Percentiles rank a stretch among this genome's conserved stretches.
Evolutionary conservation across 495 filamentous ascomycete genomes (phyloP).

Genomic region (Talaromyces thailandensis): DNA sequence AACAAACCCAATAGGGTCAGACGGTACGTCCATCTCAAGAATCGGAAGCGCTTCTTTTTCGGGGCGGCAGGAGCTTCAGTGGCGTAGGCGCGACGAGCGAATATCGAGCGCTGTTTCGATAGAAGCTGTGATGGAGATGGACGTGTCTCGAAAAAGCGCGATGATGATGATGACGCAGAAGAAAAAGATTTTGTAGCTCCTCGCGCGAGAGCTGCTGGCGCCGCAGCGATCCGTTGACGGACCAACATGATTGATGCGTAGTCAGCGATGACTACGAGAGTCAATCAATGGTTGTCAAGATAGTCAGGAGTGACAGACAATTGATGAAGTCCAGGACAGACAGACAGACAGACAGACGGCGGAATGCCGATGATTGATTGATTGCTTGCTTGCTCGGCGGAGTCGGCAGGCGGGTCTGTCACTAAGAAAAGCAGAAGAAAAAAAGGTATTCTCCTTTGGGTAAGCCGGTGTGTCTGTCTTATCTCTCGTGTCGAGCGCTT

Average conservation of each 20-base stretch:
- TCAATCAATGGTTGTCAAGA: conserved; percentile 17
- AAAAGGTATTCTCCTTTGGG: conserved; percentile 27
- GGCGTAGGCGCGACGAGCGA: conserved; percentile 30
- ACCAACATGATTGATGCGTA: conserved; percentile 15
- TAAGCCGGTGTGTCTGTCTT: conserved; percentile 29
- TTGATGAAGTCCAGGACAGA: background rate
- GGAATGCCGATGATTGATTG: background rate
- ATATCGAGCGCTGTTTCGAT: conserved; percentile 10
- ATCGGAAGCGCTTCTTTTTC: conserved; percentile 37
- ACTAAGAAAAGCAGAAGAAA: too few relatives aligned
- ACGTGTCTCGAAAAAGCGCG: conserved; percentile 7
- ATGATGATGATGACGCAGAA: conserved; percentile 18
- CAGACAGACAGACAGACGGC: conserved; percentile 1
- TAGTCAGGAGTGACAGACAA: too few relatives aligned
- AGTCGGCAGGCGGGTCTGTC: conserved; percentile 10
- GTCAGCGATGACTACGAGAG: conserved; percentile 26
- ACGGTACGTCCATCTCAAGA: conserved; percentile 67
- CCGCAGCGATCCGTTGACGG: background rate
- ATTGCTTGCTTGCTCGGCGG: background rate
- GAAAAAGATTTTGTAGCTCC: conserved; percentile 15
- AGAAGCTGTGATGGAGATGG: conserved; percentile 11
- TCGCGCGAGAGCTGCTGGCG: conserved; percentile 21
- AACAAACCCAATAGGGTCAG: conserved; percentile 61
- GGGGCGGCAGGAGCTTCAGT: conserved; percentile 31
- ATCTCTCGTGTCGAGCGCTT: too few relatives aligned